Conservation (phyloP, 306 rosid species). For the Vigna unguiculata region DNA sequence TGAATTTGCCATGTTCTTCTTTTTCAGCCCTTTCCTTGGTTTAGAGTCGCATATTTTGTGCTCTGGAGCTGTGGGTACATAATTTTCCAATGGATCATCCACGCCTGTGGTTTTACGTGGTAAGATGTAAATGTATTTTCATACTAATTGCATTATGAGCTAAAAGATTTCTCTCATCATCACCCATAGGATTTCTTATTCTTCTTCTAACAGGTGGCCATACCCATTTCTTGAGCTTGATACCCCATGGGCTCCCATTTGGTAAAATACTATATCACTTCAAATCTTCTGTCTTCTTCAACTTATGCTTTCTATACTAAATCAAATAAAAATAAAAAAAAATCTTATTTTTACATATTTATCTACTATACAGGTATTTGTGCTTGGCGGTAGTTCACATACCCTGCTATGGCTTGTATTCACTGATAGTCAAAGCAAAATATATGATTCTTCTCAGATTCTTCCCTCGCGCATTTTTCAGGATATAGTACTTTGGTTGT, state of each 20-base stretch:
- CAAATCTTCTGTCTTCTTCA: constrained; percentile 6
- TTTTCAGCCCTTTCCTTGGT: constrained; percentile 82
- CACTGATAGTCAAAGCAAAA: constrained; percentile 66
- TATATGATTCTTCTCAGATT: constrained; percentile 57
- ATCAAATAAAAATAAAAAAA: neutral
- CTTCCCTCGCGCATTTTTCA: constrained; percentile 60
- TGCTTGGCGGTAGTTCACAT: constrained; percentile 70
- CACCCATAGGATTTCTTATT: constrained; percentile 1
- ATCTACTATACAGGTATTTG: constrained; percentile 65
- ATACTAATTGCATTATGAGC: neutral
- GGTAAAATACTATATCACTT: constrained; percentile 56
- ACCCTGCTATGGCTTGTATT: constrained; percentile 76
- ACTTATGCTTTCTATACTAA: neutral
- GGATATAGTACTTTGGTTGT: constrained; percentile 45
- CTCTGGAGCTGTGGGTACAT: constrained; percentile 74
- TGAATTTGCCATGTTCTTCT: constrained; percentile 33
- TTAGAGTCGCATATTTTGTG: constrained; percentile 76
- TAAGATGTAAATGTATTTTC: constrained; percentile 20
- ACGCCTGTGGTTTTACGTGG: constrained; percentile 49
- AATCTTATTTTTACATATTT: constrained; percentile 8
- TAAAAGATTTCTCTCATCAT: constrained; percentile 15
- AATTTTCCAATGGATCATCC: constrained; percentile 77
- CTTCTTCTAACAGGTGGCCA: constrained; percentile 60
- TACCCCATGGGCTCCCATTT: constrained; percentile 78
- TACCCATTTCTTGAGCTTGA: constrained; percentile 86